A percentile compares a stretch with the other conserved stretches of the same genome.
phyloP scores from a whole-genome alignment of 2,329 filamentous ascomycete species.

The Fusarium fracticaudum region DNA sequence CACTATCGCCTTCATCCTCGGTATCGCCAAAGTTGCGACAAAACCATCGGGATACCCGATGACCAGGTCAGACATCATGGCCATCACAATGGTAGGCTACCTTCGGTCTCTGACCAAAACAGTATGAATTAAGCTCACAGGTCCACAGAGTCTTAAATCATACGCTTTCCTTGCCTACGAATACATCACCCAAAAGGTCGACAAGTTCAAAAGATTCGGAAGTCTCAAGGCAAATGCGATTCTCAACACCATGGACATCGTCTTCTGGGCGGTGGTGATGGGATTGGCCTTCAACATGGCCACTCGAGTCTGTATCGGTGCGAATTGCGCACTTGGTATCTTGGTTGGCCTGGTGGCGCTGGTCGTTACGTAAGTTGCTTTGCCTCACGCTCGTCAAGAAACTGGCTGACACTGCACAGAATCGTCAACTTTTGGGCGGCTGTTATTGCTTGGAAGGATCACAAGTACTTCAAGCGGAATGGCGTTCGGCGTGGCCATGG shows the following conservation, averaged over 20 bases:
- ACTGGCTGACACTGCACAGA: not conserved
- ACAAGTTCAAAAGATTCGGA: constrained; percentile 24
- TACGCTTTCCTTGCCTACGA: constrained; percentile 27
- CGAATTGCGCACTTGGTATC: constrained; percentile 22
- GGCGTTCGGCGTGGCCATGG: not conserved
- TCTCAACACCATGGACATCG: constrained; percentile 38
- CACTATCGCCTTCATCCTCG: constrained; percentile 7
- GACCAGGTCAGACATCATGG: constrained; percentile 26
- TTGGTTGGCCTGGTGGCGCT: constrained; percentile 17
- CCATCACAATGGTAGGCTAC: constrained; percentile 30
- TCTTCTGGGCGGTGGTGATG: constrained; percentile 43
- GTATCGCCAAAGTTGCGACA: constrained; percentile 21
- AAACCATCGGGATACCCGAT: constrained; percentile 19
- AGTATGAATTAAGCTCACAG: accelerated
- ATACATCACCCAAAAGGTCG: constrained; percentile 42
- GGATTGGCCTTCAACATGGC: constrained; percentile 32
- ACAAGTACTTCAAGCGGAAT: not conserved
- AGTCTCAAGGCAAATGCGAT: constrained; percentile 39
- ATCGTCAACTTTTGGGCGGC: constrained; percentile 12
- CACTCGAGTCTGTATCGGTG: constrained; percentile 18
- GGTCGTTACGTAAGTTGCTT: constrained; percentile 3
- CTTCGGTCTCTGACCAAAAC: accelerated
- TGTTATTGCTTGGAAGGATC: constrained; percentile 14
- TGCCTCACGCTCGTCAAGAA: accelerated
- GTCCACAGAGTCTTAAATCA: constrained; percentile 8